These are phyloP conservation scores for Angophora floribunda DNA, from an alignment of 345 rosid species.

Conservation along the genomic window DNA sequence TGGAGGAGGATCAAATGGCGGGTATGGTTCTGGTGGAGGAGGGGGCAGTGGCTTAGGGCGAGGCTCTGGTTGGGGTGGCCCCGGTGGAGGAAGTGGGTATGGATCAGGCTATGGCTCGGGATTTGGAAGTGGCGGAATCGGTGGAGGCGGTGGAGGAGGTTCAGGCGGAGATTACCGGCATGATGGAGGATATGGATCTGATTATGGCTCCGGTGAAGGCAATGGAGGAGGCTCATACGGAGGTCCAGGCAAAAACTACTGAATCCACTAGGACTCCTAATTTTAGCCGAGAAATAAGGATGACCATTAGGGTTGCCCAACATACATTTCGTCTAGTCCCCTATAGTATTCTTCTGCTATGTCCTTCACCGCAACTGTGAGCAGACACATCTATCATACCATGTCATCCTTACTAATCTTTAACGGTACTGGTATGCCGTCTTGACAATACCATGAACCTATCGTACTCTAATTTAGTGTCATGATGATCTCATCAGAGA, in stretches of 20 bases:
- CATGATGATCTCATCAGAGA: background rate
- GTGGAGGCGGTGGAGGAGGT: background rate
- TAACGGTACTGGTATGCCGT: background rate
- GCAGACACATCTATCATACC: background rate
- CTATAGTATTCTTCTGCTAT: background rate
- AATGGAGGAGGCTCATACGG: background rate
- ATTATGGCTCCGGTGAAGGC: background rate
- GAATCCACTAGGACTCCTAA: background rate
- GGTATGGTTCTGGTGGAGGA: background rate
- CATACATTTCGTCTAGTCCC: background rate
- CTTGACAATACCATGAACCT: background rate
- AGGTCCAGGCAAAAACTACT: background rate
- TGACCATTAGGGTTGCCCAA: background rate
- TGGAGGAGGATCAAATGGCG: background rate
- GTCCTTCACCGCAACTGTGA: background rate
- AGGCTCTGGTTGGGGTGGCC: background rate
- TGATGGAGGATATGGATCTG: background rate
- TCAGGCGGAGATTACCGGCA: background rate
- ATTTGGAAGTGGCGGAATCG: background rate
- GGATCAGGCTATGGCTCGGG: background rate
- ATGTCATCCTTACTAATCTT: background rate
- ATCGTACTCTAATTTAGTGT: background rate
- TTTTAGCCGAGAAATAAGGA: background rate
- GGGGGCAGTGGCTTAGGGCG: background rate
- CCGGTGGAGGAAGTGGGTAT: background rate